phyloP scores from a whole-genome alignment of 345 rosid species.

The Alliaria petiolata region DNA sequence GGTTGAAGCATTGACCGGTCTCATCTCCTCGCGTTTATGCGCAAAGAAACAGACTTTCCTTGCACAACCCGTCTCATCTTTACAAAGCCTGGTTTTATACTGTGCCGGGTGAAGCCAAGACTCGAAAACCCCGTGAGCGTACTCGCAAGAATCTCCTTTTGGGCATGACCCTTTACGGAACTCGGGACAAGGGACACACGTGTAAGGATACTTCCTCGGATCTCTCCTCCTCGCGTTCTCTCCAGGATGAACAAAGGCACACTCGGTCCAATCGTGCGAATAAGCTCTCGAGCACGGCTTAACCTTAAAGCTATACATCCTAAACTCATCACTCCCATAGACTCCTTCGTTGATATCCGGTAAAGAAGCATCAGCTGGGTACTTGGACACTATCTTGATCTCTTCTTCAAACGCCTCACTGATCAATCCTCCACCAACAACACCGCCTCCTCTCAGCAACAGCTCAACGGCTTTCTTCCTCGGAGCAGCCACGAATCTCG shows the following conservation, averaged over 20 bases:
- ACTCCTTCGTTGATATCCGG: constrained; percentile 87
- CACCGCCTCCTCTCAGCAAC: constrained; percentile 60
- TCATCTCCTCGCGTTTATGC: constrained; percentile 81
- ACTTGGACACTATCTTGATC: constrained; percentile 29
- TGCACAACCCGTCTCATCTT: constrained; percentile 82
- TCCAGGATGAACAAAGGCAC: constrained; percentile 96
- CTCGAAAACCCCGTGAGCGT: constrained; percentile 98
- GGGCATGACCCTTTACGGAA: constrained; percentile 91
- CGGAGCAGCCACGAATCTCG: constrained; percentile 22
- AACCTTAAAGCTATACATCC: constrained; percentile 92
- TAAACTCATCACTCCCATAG: constrained; percentile 84
- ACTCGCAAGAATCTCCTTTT: constrained; percentile 89
- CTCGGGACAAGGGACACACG: constrained; percentile 97
- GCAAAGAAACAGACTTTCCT: constrained; percentile 99
- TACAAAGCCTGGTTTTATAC: constrained; percentile 91
- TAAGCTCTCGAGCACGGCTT: constrained; percentile 98
- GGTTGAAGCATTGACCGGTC: constrained; percentile 87
- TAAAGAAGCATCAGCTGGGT: constrained; percentile 72
- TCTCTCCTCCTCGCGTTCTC: constrained; percentile 98
- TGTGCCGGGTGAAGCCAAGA: constrained; percentile 99
- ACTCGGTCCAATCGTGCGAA: constrained; percentile 97
- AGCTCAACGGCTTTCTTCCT: constrained; percentile 51
- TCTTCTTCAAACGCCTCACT: constrained; percentile 38
- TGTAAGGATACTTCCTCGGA: constrained; percentile 88
- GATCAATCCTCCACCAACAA: not conserved